Percentiles rank a stretch among this genome's conserved stretches.
Conservation (phyloP, 2,329 filamentous ascomycete species). For the Penicillium italicum region DNA sequence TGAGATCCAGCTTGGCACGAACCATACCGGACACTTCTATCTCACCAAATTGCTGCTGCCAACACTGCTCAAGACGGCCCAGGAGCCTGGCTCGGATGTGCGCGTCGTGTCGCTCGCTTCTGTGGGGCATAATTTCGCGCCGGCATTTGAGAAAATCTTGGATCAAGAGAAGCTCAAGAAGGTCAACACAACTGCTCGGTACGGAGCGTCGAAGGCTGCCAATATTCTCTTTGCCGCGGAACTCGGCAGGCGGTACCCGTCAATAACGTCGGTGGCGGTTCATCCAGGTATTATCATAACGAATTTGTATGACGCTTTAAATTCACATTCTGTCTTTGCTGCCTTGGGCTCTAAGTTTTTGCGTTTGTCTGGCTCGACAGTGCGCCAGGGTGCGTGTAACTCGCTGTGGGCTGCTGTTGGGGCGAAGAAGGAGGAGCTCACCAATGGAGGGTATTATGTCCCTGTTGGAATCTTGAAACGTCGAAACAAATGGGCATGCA, state of each 20-base stretch:
- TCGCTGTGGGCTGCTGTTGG: conserved; percentile 32
- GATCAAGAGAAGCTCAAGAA: conserved; percentile 30
- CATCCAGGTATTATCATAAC: conserved; percentile 47
- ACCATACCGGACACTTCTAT: conserved; percentile 40
- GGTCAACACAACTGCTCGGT: conserved; percentile 35
- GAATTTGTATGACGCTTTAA: conserved; percentile 27
- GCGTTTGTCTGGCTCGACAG: conserved; percentile 18
- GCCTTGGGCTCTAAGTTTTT: conserved; percentile 13
- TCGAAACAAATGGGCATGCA: conserved; percentile 25
- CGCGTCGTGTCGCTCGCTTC: conserved; percentile 32
- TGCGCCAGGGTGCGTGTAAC: conserved; percentile 24
- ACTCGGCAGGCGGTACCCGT: conserved; percentile 37
- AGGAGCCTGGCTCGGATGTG: conserved; percentile 24
- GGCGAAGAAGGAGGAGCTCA: conserved; percentile 23
- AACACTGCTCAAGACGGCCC: conserved; percentile 25
- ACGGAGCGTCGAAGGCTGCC: conserved; percentile 47
- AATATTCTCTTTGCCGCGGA: conserved; percentile 47
- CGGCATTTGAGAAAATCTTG: conserved; percentile 28
- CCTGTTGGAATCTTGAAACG: conserved; percentile 29
- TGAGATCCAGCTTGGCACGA: conserved; percentile 41
- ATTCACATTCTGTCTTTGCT: conserved; percentile 4
- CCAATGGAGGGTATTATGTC: conserved; percentile 31
- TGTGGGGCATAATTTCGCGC: conserved; percentile 26
- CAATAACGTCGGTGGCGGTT: conserved; percentile 40
- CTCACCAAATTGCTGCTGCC: conserved; percentile 37